Evolutionary conservation across 257 asterid species (phyloP).

Genomic region (Ilex asprella): DNA sequence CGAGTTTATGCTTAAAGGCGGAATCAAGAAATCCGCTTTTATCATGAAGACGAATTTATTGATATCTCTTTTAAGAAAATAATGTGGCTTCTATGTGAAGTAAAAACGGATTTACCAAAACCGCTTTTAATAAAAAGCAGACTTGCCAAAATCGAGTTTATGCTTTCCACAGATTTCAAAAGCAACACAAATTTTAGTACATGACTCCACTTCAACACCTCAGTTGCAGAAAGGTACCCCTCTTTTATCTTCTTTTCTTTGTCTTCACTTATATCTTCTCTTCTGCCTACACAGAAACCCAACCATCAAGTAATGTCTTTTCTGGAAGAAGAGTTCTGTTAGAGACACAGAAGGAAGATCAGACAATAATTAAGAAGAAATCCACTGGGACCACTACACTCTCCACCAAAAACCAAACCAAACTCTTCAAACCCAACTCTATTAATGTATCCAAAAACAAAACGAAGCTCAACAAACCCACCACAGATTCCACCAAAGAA

Average conservation of each 20-base stretch:
- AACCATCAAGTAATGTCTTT: neutral
- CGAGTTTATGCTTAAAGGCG: too few relatives aligned
- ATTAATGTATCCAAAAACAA: slow-evolving; percentile 22
- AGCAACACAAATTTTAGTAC: neutral
- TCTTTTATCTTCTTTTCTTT: neutral
- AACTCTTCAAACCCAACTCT: slow-evolving; percentile 7
- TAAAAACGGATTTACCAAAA: too few relatives aligned
- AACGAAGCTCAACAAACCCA: slow-evolving; percentile 27
- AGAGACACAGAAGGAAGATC: neutral
- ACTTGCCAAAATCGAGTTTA: too few relatives aligned
- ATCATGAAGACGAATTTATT: too few relatives aligned
- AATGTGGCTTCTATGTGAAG: too few relatives aligned
- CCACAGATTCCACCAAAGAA: slow-evolving; percentile 4
- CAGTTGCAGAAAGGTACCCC: neutral
- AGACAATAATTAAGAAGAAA: neutral
- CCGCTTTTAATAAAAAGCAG: too few relatives aligned
- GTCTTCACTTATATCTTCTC: neutral
- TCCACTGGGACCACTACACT: neutral
- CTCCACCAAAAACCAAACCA: slow-evolving; percentile 30
- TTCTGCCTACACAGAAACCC: neutral
- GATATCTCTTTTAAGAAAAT: too few relatives aligned
- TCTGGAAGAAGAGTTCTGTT: neutral
- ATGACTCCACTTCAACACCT: neutral
- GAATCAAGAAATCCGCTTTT: too few relatives aligned
- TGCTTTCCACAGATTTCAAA: too few relatives aligned